These are phyloP conservation scores for Luffa aegyptiaca DNA, from an alignment of 306 rosid genomes.

Conservation along the genomic window DNA sequence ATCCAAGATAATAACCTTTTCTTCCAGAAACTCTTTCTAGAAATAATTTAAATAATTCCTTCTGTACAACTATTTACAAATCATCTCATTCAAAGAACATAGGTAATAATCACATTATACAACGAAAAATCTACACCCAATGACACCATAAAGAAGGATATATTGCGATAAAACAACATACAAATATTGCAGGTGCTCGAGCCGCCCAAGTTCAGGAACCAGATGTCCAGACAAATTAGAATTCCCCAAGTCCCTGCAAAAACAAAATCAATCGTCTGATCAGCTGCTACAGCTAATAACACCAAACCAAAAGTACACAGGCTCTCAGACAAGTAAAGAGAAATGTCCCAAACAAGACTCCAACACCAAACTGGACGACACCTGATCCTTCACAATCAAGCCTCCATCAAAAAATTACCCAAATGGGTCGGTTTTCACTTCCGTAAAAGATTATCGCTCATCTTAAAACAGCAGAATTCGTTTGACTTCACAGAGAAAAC, in stretches of 20 bases:
- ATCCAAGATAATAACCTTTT: background rate
- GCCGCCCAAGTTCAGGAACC: conserved; percentile 79
- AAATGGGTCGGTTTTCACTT: background rate
- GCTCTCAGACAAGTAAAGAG: background rate
- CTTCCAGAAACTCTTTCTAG: background rate
- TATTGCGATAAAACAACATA: conserved; percentile 23
- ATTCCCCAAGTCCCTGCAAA: conserved; percentile 81
- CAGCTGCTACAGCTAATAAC: background rate
- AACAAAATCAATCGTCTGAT: background rate
- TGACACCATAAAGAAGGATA: background rate
- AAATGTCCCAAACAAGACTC: background rate
- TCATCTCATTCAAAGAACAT: background rate
- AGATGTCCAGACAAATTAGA: conserved; percentile 88
- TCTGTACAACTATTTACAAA: background rate
- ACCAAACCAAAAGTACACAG: background rate
- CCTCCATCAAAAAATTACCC: background rate
- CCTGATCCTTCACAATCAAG: background rate
- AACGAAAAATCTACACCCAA: background rate
- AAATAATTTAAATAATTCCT: background rate
- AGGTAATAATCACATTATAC: background rate
- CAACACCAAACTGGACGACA: background rate
- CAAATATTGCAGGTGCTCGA: conserved; percentile 84
- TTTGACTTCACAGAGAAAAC: background rate
- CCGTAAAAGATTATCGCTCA: background rate
- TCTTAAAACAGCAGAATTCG: background rate